Base-by-base conservation (phyloP, 1,284 basidiomycete species). In the Marasmius tenuissimus region DNA sequence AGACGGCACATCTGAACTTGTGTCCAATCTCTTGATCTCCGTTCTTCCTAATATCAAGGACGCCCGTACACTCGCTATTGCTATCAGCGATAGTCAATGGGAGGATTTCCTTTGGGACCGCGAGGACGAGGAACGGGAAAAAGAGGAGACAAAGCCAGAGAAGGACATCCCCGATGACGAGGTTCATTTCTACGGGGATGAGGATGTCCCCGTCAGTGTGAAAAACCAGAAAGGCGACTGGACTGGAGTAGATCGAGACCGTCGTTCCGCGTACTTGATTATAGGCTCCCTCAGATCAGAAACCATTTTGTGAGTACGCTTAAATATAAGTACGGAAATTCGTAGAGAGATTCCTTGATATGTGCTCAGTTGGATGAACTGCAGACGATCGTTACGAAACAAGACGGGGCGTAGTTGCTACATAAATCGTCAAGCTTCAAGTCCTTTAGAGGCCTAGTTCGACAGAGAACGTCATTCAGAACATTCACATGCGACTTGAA, bases 81-180 rank as follows among this genome's bases (percentile, higher is more conserved):
- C 88, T 0, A 87, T 91, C 60, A 86, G 84, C 57, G 88, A 91
- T 63, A 76, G 81, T 1, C 85, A 90, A 64, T 92, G 89, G 91
- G 86, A 89, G 59, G 91, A 92, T 65, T 85, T 90, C 2, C 77
- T 92, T 27, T 91, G 86, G 84, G 85, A 89, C 64, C 78, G 84
- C n/a, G 88, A 89, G 67, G 85, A 87, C 63, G 84, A 84, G 48
- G 81, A 82, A 61, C 76, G 70, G 62, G 58, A 70, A 47, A 33
- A 57, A 38, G 67, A 61, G 67, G 57, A 68, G 57, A 65, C 59
- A 51, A 60, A 67, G 66, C 54, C 69, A 67, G 60, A 72, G 58
- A 60, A 66, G 37, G 62, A 71, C 63, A 66, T 72, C 14, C 61
- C 42, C 4, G 70, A 69, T 38, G 68, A 86, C 39, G 81, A 84